These are phyloP conservation scores for Schwanniomyces occidentalis DNA, from an alignment of 805 yeast genomes.

Conservation along the genomic window DNA sequence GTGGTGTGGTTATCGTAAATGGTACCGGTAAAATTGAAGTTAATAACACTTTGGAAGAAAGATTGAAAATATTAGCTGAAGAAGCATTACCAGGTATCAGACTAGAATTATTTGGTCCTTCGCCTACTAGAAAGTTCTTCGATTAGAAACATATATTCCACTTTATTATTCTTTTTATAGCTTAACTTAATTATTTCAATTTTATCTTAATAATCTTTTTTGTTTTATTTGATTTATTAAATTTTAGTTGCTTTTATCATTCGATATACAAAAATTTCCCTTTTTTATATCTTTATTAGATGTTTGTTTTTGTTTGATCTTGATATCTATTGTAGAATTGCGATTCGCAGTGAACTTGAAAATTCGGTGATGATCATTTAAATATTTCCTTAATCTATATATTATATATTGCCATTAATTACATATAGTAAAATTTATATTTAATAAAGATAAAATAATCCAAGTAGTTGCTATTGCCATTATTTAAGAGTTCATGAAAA, in stretches of 20 bases:
- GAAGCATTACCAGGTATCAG: constrained; percentile 92
- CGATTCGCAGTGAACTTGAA: too few relatives aligned
- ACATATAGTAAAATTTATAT: too few relatives aligned
- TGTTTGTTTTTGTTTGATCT: too few relatives aligned
- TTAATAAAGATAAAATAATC: too few relatives aligned
- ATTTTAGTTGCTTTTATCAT: constrained; percentile 3
- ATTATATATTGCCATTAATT: too few relatives aligned
- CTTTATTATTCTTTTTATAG: constrained; percentile 2
- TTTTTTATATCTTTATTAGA: too few relatives aligned
- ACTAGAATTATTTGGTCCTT: constrained; percentile 83
- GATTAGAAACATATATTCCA: constrained; percentile 58
- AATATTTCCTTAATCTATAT: too few relatives aligned
- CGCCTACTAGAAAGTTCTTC: constrained; percentile 85
- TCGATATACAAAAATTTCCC: too few relatives aligned
- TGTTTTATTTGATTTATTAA: constrained; percentile 1
- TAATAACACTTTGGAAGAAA: constrained; percentile 91
- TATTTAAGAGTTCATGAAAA: too few relatives aligned
- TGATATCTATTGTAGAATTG: too few relatives aligned
- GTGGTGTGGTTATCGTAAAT: constrained; percentile 80
- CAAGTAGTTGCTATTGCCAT: too few relatives aligned
- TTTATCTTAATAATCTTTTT: constrained; percentile 1
- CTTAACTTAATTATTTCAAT: constrained; percentile 1
- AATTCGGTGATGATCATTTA: too few relatives aligned
- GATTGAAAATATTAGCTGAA: constrained; percentile 78
- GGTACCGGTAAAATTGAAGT: constrained; percentile 82